These are phyloP conservation scores for Globisporangium perplexum DNA, from an alignment of 352 stramenopile species.

Conservation along the genomic window DNA sequence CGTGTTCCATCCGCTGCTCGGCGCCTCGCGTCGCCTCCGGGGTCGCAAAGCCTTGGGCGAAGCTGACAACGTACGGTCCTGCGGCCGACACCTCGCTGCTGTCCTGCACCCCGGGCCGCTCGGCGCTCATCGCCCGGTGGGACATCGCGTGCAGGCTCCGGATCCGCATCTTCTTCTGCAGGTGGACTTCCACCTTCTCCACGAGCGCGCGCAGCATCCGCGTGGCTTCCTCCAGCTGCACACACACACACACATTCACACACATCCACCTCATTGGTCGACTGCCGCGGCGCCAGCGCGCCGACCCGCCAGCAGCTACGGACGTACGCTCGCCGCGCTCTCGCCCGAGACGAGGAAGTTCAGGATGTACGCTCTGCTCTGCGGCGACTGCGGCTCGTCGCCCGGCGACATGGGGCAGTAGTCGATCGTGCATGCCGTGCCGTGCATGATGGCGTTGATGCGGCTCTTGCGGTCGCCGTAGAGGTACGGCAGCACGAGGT, in stretches of 20 bases:
- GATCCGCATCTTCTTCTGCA: conserved; percentile 39
- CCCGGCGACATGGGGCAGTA: conserved; percentile 56
- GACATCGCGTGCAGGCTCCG: conserved; percentile 5
- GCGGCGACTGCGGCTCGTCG: conserved; percentile 29
- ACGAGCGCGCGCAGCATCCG: conserved; percentile 35
- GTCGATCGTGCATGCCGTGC: conserved; percentile 50
- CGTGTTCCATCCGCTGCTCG: not conserved
- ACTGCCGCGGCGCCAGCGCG: too few species aligned
- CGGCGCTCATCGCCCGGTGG: not conserved
- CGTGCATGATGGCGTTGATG: conserved; percentile 44
- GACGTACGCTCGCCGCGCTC: conserved; percentile 26
- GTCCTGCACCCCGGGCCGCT: not conserved
- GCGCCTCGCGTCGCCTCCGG: not conserved
- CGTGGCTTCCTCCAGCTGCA: conserved; percentile 40
- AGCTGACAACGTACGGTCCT: not conserved
- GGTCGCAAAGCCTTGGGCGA: not conserved
- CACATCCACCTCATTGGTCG: too few species aligned
- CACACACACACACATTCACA: not conserved
- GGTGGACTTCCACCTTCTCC: conserved; percentile 37
- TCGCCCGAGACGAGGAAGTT: conserved; percentile 52
- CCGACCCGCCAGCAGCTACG: not conserved
- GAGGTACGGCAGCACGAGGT: conserved; percentile 51
- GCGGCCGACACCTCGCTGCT: not conserved
- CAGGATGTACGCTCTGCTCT: conserved; percentile 32
- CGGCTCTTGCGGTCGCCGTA: conserved; percentile 46